phyloP scores from a whole-genome alignment of 495 filamentous ascomycete genomes.

The Aspergillus saccharolyticus region DNA sequence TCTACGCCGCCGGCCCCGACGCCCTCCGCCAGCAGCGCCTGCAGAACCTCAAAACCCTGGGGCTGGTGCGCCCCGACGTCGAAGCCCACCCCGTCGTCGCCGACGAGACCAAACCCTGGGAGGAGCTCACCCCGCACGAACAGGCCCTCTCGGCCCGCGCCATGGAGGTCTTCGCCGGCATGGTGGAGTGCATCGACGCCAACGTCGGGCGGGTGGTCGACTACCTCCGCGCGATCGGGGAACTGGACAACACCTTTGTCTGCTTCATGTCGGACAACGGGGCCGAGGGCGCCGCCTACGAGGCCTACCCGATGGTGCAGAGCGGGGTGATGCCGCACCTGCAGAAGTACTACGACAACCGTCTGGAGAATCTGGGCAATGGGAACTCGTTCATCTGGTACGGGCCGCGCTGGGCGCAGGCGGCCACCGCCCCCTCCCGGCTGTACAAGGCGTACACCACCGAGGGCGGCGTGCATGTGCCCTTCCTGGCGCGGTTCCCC shows the following conservation, averaged over 20 bases:
- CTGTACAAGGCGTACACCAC: slow-evolving; percentile 60
- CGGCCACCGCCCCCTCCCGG: slow-evolving; percentile 57
- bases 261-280: slow-evolving; percentile 63
- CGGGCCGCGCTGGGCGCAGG: slow-evolving; percentile 59
- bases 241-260: slow-evolving; percentile 60
- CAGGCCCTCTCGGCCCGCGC: slow-evolving; percentile 47
- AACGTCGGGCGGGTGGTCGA: slow-evolving; percentile 57
- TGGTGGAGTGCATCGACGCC: slow-evolving; percentile 59
- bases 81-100: slow-evolving; percentile 51
- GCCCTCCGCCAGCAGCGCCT: slow-evolving; percentile 48
- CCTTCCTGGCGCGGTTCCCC: slow-evolving; percentile 51
- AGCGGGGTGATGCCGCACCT: slow-evolving; percentile 49
- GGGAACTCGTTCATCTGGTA: slow-evolving; percentile 62
- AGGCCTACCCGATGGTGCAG: slow-evolving; percentile 53
- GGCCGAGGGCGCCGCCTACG: slow-evolving; percentile 58
- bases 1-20: slow-evolving; percentile 54
- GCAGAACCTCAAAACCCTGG: slow-evolving; percentile 44
- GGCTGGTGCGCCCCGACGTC: slow-evolving; percentile 47
- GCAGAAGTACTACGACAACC: slow-evolving; percentile 59
- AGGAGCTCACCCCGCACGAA: slow-evolving; percentile 44
- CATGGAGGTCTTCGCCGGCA: slow-evolving; percentile 60
- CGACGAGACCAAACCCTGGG: slow-evolving; percentile 50
- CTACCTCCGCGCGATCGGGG: slow-evolving; percentile 50
- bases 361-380: slow-evolving; percentile 55
- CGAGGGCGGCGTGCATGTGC: slow-evolving; percentile 56